Evolutionary conservation across 2,329 filamentous ascomycete genomes (phyloP).

Genomic region (Fusarium staphyleae): DNA sequence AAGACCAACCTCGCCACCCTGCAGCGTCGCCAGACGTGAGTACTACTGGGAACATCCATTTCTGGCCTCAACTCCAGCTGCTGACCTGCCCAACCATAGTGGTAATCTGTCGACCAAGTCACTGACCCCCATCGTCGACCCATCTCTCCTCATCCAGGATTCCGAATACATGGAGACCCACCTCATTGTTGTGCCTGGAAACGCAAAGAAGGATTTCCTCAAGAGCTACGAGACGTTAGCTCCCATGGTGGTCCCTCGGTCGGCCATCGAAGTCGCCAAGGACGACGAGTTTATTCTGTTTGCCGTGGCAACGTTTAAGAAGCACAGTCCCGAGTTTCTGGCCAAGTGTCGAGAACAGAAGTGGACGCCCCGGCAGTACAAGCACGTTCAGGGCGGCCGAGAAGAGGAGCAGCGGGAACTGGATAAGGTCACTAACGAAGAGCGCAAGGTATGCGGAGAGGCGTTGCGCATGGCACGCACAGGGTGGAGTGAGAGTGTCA

Average conservation of each 20-base stretch:
- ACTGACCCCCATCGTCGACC: conserved; percentile 86
- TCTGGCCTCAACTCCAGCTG: not conserved
- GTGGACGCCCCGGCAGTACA: conserved; percentile 95
- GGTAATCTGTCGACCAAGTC: conserved; percentile 96
- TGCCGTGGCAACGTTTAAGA: conserved; percentile 92
- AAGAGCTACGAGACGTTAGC: conserved; percentile 87
- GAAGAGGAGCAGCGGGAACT: conserved; percentile 91
- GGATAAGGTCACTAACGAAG: conserved; percentile 80
- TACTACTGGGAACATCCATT: not conserved
- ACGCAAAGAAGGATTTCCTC: conserved; percentile 84
- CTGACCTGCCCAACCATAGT: conserved; percentile 51
- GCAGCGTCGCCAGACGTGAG: conserved; percentile 87
- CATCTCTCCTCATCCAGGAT: conserved; percentile 79
- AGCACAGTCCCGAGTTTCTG: conserved; percentile 83
- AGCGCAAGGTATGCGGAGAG: conserved; percentile 92
- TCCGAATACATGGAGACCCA: conserved; percentile 98
- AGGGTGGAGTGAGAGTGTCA: conserved; percentile 95
- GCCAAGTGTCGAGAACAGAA: conserved; percentile 92
- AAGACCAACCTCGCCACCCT: conserved; percentile 84
- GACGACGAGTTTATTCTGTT: conserved; percentile 92
- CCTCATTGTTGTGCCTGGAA: conserved; percentile 84
- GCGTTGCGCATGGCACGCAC: conserved; percentile 85
- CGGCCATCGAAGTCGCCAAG: conserved; percentile 77
- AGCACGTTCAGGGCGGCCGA: conserved; percentile 86
- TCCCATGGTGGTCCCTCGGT: conserved; percentile 93